Evolutionary conservation across 1,284 basidiomycete species (phyloP).

Genomic region (Testicularia cyperi): DNA sequence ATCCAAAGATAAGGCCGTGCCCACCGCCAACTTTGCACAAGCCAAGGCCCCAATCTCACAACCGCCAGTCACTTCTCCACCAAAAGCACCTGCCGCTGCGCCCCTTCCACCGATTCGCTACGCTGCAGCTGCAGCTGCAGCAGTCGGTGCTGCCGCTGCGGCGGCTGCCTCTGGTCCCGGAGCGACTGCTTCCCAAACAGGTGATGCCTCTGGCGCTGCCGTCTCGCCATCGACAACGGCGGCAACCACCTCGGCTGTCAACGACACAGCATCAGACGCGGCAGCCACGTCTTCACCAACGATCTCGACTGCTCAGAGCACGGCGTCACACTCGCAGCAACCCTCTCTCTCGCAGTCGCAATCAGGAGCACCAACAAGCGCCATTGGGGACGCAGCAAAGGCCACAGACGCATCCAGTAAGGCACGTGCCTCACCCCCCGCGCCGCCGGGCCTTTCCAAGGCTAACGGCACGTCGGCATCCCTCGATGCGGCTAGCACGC

Average conservation of each 20-base stretch:
- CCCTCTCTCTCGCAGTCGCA: neutral
- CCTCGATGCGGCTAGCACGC: neutral
- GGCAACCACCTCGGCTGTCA: conserved; percentile 12
- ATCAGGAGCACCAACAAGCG: conserved; percentile 9
- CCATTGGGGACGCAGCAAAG: conserved; percentile 11
- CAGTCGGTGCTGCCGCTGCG: conserved; percentile 57
- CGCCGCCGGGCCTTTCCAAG: conserved; percentile 30
- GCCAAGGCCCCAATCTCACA: conserved; percentile 64
- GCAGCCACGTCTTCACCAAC: conserved; percentile 1
- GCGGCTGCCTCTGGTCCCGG: no score
- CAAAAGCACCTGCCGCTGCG: conserved; percentile 48
- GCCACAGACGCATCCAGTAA: conserved; percentile 13
- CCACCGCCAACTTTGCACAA: conserved; percentile 74
- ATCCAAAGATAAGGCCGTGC: conserved; percentile 68
- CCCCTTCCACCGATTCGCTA: conserved; percentile 74
- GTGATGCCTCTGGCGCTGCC: conserved; percentile 1
- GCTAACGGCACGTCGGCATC: conserved; percentile 5
- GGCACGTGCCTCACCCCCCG: conserved; percentile 26
- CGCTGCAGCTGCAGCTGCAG: conserved; percentile 85
- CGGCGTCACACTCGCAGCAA: neutral
- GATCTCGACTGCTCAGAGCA: conserved; percentile 6
- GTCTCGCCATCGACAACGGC: conserved; percentile 29
- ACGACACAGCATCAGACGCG: conserved; percentile 11
- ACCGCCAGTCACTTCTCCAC: conserved; percentile 26
- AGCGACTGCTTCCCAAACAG: no score